A percentile compares a stretch with the other conserved stretches of the same genome.
Evolutionary conservation across 2,329 filamentous ascomycete genomes (phyloP).

Genomic region (Clonostachys rosea): DNA sequence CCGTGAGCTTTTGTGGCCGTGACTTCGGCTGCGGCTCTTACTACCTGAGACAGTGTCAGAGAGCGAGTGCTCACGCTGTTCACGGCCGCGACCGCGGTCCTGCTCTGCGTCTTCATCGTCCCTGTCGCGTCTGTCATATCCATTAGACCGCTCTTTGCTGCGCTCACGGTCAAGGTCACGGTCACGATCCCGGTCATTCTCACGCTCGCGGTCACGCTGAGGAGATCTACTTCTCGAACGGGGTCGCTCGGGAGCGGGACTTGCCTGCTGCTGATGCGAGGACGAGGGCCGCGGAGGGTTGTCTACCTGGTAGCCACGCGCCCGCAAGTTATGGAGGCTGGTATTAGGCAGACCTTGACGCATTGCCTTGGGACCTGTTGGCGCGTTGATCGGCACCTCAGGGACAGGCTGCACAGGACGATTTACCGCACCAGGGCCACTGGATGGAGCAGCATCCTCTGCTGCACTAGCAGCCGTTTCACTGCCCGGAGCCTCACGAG

Average conservation of each 20-base stretch:
- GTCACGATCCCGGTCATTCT: slow-evolving; percentile 22
- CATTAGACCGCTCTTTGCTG: slow-evolving; percentile 23
- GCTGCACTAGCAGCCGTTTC: slow-evolving; percentile 7
- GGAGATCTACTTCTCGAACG: slow-evolving; percentile 44
- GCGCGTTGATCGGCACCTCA: slow-evolving; percentile 63
- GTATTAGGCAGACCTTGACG: slow-evolving; percentile 82
- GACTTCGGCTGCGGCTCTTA: slow-evolving; percentile 29
- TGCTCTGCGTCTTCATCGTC: slow-evolving; percentile 7
- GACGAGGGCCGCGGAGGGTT: slow-evolving; percentile 24
- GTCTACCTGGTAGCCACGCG: slow-evolving; percentile 42
- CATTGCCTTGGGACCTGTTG: slow-evolving; percentile 93
- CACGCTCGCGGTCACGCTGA: slow-evolving; percentile 15
- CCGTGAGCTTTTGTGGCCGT: slow-evolving; percentile 39
- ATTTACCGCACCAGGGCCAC: slow-evolving; percentile 7
- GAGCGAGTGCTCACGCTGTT: neutral
- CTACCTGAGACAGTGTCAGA: slow-evolving; percentile 8
- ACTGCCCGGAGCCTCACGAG: slow-evolving; percentile 22
- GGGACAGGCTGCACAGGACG: slow-evolving; percentile 25
- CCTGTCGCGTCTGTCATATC: slow-evolving; percentile 15
- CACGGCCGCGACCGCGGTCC: neutral
- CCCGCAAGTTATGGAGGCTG: slow-evolving; percentile 62
- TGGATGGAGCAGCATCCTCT: slow-evolving; percentile 8
- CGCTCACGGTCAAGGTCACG: slow-evolving; percentile 21
- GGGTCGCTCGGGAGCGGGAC: slow-evolving; percentile 4
- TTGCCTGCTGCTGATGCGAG: slow-evolving; percentile 1